These are phyloP conservation scores for Teratosphaeria epicoccoides DNA, from an alignment of 2,329 filamentous ascomycete genomes.

Conservation along the genomic window DNA sequence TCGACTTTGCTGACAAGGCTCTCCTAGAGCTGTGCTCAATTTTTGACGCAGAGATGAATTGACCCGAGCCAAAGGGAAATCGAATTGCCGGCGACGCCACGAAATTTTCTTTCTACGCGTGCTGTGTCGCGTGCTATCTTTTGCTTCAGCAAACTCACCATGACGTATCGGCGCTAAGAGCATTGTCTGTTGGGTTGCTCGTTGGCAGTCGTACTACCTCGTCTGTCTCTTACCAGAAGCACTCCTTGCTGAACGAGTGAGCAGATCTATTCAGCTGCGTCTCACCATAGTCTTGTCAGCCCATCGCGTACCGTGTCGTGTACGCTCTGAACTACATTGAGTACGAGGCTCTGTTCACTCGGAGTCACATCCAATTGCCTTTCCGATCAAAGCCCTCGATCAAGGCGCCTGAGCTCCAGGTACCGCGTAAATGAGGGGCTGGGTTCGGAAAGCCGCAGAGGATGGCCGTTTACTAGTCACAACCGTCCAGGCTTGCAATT, in stretches of 20 bases:
- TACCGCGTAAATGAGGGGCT: neutral
- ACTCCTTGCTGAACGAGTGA: neutral
- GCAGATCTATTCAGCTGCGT: neutral
- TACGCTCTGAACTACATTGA: neutral
- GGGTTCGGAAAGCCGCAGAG: neutral
- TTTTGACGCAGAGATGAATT: slow-evolving; percentile 1
- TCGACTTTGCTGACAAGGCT: neutral
- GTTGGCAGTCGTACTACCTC: neutral
- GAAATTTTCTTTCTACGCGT: slow-evolving; percentile 1
- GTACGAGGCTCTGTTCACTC: neutral
- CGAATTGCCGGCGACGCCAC: slow-evolving; percentile 2
- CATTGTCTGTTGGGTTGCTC: neutral
- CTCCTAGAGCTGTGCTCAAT: neutral
- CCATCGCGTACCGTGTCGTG: neutral
- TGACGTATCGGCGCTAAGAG: neutral
- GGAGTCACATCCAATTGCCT: neutral
- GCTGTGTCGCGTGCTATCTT: neutral
- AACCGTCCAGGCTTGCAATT: neutral
- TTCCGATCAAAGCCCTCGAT: neutral
- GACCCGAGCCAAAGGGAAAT: slow-evolving; percentile 1
- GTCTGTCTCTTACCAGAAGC: neutral
- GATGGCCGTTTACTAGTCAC: neutral
- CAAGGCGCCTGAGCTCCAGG: neutral
- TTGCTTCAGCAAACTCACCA: neutral
- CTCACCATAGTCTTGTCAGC: neutral